Conservation (phyloP, 2,329 filamentous ascomycete genomes). For the Uncinocarpus reesii region DNA sequence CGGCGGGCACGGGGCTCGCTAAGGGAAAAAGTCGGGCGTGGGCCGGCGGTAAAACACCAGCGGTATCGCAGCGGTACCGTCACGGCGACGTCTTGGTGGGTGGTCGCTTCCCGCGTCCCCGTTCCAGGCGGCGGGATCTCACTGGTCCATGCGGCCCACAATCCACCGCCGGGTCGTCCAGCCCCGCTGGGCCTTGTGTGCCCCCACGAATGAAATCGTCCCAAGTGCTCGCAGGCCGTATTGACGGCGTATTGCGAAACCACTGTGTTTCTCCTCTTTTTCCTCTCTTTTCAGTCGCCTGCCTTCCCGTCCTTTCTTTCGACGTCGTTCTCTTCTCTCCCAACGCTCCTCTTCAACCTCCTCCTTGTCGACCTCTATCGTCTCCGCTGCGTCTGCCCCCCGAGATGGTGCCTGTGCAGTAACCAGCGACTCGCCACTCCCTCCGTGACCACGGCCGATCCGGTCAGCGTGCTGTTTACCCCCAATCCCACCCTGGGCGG, state of each 20-base stretch:
- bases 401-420: conserved; percentile 6
- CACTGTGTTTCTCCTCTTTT: conserved; percentile 8
- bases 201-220: conserved; percentile 6
- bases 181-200: conserved; percentile 2
- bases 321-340: not conserved
- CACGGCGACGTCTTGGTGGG: too few relatives aligned
- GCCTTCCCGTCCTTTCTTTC: not conserved
- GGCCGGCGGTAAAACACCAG: not conserved
- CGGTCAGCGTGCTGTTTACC: not conserved
- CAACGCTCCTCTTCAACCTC: not conserved
- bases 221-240: conserved; percentile 2
- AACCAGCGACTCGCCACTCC: not conserved
- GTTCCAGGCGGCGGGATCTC: conserved; percentile 3
- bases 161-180: not conserved
- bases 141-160: conserved; percentile 5
- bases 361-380: not conserved
- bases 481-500: conserved; percentile 9
- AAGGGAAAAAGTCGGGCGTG: not conserved
- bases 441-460: too few relatives aligned
- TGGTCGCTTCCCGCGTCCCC: conserved; percentile 8
- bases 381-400: not conserved
- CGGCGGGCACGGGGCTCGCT: not conserved
- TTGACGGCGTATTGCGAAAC: conserved; percentile 8
- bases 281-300: conserved; percentile 1
- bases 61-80: not conserved